A percentile compares a stretch with the other conserved stretches of the same genome.
These are phyloP conservation scores for Kluyveromyces aestuarii DNA, from an alignment of 805 yeast genomes.

Conservation along the genomic window DNA sequence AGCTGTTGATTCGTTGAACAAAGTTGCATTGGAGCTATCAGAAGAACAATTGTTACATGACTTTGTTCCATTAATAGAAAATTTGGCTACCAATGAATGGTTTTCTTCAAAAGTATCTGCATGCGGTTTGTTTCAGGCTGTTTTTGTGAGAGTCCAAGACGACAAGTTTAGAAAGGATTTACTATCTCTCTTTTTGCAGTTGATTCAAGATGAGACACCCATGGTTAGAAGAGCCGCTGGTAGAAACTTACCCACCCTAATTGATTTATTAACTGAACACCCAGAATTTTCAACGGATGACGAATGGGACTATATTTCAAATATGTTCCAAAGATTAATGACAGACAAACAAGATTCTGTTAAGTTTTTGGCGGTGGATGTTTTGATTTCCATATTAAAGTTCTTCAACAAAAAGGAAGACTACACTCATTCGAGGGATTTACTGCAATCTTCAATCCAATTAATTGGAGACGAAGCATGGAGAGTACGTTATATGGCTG, in stretches of 20 bases:
- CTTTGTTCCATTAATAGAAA: conserved; percentile 68
- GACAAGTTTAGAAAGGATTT: conserved; percentile 49
- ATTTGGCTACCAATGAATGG: conserved; percentile 86
- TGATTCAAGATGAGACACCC: conserved; percentile 87
- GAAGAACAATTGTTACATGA: conserved; percentile 54
- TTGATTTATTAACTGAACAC: conserved; percentile 47
- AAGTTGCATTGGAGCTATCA: conserved; percentile 53
- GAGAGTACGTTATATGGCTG: conserved; percentile 98
- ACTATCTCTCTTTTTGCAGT: conserved; percentile 54
- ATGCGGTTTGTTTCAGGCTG: conserved; percentile 75
- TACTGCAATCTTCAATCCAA: conserved; percentile 55
- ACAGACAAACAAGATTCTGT: conserved; percentile 93
- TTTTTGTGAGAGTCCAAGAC: conserved; percentile 47
- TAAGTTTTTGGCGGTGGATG: conserved; percentile 80
- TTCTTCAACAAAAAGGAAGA: conserved; percentile 55
- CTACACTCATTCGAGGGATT: conserved; percentile 48
- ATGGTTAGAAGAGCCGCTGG: conserved; percentile 97
- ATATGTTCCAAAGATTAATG: conserved; percentile 70
- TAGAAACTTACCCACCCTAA: conserved; percentile 63
- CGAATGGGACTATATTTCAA: conserved; percentile 70
- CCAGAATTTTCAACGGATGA: conserved; percentile 40
- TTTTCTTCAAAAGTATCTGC: conserved; percentile 86
- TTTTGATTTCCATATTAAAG: conserved; percentile 70
- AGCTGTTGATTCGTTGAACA: conserved; percentile 79
- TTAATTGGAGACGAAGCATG: conserved; percentile 86